Evolutionary conservation across 2,329 filamentous ascomycete species (phyloP).

Genomic region (Cladosporium oxysporum): DNA sequence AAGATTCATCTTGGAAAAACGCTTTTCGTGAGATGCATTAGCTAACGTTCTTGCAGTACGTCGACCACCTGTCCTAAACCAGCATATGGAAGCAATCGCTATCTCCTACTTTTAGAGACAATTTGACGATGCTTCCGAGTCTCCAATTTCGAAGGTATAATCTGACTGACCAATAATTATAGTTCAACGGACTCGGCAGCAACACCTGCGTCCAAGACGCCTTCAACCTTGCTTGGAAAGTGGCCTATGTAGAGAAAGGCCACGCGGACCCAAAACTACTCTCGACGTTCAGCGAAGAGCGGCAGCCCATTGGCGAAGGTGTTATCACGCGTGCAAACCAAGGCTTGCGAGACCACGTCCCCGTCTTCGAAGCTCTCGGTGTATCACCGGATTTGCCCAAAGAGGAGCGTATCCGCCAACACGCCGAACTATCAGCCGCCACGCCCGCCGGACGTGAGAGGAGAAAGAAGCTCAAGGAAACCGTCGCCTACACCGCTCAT

Average conservation of each 20-base stretch:
- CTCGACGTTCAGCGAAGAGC: constrained; percentile 36
- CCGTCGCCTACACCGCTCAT: constrained; percentile 34
- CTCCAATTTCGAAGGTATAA: background rate
- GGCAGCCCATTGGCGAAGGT: constrained; percentile 47
- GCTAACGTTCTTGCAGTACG: background rate
- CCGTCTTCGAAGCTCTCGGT: constrained; percentile 36
- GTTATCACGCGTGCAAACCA: constrained; percentile 60
- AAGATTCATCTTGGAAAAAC: background rate
- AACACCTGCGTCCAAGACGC: constrained; percentile 54
- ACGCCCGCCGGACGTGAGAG: constrained; percentile 39
- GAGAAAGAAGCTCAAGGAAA: constrained; percentile 38
- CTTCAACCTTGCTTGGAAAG: constrained; percentile 44
- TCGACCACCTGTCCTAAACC: background rate
- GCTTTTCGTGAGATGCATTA: background rate
- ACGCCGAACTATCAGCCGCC: constrained; percentile 32
- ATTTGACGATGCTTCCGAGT: background rate
- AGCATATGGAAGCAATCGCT: background rate
- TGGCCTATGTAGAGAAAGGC: constrained; percentile 37
- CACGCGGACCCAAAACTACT: constrained; percentile 34
- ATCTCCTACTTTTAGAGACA: background rate
- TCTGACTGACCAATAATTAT: background rate
- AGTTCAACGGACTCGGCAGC: constrained; percentile 56
- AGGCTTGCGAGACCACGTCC: constrained; percentile 54
- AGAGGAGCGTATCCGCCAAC: constrained; percentile 33
- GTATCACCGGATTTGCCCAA: constrained; percentile 23